These are phyloP conservation scores for Mrakia gelida DNA, from an alignment of 768 basidiomycete species.

Conservation along the genomic window DNA sequence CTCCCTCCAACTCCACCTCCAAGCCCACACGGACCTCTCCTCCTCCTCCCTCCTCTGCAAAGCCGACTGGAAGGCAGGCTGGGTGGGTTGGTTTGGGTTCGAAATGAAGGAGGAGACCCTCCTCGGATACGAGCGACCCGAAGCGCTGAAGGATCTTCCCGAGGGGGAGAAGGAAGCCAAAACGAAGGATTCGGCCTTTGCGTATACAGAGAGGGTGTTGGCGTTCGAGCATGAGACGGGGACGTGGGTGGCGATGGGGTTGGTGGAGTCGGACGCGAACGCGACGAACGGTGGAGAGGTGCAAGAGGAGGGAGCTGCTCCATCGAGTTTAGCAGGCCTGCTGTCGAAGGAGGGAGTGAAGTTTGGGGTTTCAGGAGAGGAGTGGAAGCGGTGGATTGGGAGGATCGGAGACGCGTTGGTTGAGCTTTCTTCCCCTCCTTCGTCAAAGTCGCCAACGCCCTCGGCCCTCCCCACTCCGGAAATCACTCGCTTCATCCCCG, in stretches of 20 bases:
- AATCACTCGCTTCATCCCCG: constrained; percentile 17
- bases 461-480: background rate
- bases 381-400: constrained; percentile 22
- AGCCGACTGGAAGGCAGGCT: constrained; percentile 72
- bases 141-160: constrained; percentile 10
- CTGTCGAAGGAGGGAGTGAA: constrained; percentile 7
- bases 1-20: constrained; percentile 20
- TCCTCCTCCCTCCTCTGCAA: constrained; percentile 33
- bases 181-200: constrained; percentile 25
- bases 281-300: too few relatives aligned
- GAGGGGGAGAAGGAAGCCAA: constrained; percentile 11
- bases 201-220: constrained; percentile 23
- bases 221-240: constrained; percentile 26
- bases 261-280: background rate
- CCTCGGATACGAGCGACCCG: constrained; percentile 48
- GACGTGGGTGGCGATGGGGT: constrained; percentile 26
- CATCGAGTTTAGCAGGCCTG: background rate
- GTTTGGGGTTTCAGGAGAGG: background rate
- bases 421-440: background rate
- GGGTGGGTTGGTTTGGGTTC: constrained; percentile 72
- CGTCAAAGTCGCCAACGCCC: background rate
- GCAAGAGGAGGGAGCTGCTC: too few relatives aligned
- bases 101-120: constrained; percentile 66
- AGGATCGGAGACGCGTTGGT: background rate
- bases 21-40: constrained; percentile 16